phyloP scores from a whole-genome alignment of 768 basidiomycete genomes.

The Naematelia encephala region DNA sequence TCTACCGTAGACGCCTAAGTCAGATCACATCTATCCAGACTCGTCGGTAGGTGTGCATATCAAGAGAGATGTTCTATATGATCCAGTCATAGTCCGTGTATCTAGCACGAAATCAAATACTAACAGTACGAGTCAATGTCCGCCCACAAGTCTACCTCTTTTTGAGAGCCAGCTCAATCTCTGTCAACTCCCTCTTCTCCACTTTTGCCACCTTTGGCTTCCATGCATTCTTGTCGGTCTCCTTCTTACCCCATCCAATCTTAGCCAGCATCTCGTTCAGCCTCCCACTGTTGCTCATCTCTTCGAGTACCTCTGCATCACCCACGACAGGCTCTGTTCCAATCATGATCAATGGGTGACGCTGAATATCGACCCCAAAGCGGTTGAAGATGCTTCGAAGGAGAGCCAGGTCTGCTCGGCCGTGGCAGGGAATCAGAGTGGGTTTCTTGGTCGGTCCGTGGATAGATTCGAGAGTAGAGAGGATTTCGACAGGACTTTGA shows the following conservation, averaged over 20 bases:
- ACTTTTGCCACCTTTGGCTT: constrained; percentile 8
- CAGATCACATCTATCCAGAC: no score
- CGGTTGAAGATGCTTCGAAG: constrained; percentile 19
- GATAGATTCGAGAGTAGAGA: constrained; percentile 17
- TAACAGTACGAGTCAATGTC: background rate
- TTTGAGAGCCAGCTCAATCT: background rate
- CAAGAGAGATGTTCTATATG: background rate
- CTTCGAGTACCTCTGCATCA: constrained; percentile 13
- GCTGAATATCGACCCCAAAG: constrained; percentile 10
- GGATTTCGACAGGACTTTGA: constrained; percentile 14
- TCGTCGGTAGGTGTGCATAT: background rate
- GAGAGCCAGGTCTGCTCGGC: constrained; percentile 15
- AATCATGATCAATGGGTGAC: constrained; percentile 27
- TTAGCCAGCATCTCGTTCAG: constrained; percentile 15
- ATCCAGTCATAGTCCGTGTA: background rate
- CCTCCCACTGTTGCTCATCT: constrained; percentile 17
- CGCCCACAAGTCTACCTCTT: background rate
- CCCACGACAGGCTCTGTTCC: constrained; percentile 23
- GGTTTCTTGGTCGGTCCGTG: constrained; percentile 18
- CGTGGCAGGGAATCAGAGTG: constrained; percentile 25
- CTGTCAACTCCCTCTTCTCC: constrained; percentile 5
- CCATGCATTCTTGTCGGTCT: background rate
- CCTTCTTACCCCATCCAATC: constrained; percentile 23
- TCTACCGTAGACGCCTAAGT: background rate
- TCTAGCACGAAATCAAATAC: background rate